A percentile compares a stretch with the other conserved stretches of the same genome.
Evolutionary conservation across 2,329 filamentous ascomycete species (phyloP).

Genomic region (Septoria petroselini): DNA sequence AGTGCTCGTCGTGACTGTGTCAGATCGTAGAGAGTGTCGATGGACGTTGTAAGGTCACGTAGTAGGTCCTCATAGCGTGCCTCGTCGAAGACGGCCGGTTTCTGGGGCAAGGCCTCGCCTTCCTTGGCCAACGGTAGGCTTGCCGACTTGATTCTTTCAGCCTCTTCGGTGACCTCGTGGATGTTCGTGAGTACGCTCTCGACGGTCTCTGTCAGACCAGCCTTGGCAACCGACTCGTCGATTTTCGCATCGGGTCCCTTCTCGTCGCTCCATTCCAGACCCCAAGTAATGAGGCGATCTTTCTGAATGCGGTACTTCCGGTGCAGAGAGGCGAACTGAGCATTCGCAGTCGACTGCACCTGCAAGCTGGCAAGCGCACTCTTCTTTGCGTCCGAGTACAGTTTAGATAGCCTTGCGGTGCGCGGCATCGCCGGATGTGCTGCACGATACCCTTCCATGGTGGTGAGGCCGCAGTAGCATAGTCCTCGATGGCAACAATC

Average conservation of each 20-base stretch:
- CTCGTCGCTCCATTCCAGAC: constrained; percentile 75
- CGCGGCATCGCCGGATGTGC: constrained; percentile 24
- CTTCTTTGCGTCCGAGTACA: constrained; percentile 79
- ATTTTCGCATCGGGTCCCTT: constrained; percentile 65
- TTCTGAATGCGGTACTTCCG: constrained; percentile 77
- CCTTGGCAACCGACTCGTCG: constrained; percentile 64
- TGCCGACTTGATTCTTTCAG: constrained; percentile 63
- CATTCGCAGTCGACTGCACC: constrained; percentile 56
- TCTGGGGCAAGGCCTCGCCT: constrained; percentile 35
- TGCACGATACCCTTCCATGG: constrained; percentile 10
- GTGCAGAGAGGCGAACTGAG: constrained; percentile 68
- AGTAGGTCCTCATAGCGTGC: constrained; percentile 72
- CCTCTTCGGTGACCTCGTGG: constrained; percentile 74
- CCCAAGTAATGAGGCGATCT: constrained; percentile 75
- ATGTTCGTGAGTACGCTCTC: constrained; percentile 76
- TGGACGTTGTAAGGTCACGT: constrained; percentile 69
- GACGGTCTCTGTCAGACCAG: constrained; percentile 71
- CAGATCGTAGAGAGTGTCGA: constrained; percentile 75
- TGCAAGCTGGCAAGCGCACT: constrained; percentile 60
- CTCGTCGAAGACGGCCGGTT: constrained; percentile 59
- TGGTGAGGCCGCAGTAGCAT: constrained; percentile 5
- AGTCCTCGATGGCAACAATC: not conserved
- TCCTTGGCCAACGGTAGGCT: constrained; percentile 35
- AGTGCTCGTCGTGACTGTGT: constrained; percentile 61
- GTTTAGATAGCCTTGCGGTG: constrained; percentile 55